phyloP scores from a whole-genome alignment of 2,329 filamentous ascomycete species.

The Beauveria rudraprayagi region DNA sequence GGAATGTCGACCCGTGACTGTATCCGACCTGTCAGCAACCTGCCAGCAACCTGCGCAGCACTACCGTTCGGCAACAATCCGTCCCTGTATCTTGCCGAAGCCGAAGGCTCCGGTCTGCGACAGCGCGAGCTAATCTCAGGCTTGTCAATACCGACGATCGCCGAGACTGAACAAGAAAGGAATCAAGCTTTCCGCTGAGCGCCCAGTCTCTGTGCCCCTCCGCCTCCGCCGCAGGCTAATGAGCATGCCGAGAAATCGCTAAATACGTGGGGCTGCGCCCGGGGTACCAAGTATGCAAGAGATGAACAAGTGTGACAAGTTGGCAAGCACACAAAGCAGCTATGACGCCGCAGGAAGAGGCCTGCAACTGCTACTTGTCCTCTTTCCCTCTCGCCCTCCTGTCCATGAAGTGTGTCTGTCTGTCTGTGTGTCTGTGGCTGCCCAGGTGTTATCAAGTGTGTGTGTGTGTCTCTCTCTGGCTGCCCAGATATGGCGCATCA shows the following conservation, averaged over 20 bases:
- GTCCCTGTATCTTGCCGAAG: not conserved
- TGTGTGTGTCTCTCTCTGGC: not conserved
- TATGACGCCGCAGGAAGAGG: not conserved
- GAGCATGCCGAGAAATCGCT: conserved; percentile 10
- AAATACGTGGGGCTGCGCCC: conserved; percentile 9
- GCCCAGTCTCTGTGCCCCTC: conserved; percentile 14
- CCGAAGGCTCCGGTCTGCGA: not conserved
- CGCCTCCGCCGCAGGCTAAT: conserved; percentile 8
- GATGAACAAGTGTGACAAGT: not conserved
- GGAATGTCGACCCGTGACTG: not conserved
- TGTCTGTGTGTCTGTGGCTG: too few species aligned
- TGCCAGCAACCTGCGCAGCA: not conserved
- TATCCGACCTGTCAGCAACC: not conserved
- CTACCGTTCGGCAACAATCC: not conserved
- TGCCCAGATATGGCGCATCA: not conserved
- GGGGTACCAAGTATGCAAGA: conserved; percentile 1
- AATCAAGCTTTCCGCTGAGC: conserved; percentile 15
- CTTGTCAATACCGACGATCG: not conserved
- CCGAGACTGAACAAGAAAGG: conserved; percentile 10
- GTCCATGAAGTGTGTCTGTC: too few species aligned
- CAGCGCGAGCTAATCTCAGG: not conserved
- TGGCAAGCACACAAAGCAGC: not conserved
- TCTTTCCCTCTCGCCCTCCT: too few species aligned
- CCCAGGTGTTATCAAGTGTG: too few species aligned
- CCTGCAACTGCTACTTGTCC: not conserved